Base-by-base conservation (phyloP, 257 asterid species). In the Lycium ferocissimum region DNA sequence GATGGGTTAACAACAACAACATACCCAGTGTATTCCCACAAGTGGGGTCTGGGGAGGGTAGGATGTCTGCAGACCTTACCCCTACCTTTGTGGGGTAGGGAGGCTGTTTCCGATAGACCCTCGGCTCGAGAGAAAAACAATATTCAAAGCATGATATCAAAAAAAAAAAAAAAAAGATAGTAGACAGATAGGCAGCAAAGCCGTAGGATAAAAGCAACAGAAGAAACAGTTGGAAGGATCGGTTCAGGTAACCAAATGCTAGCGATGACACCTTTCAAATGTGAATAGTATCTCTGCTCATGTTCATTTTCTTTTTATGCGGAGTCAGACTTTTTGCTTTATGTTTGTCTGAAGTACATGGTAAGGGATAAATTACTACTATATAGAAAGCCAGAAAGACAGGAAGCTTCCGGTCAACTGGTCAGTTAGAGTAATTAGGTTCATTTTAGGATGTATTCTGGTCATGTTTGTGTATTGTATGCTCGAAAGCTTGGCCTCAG, bases 211-310 rank as follows among this genome's bases (percentile, higher is more conserved):
- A 26, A 26, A 26, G 33, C 33, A 26, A 26, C 33, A 26, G 33
- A 26, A 26, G 33, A 26, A 26, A 26, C 33, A 72, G 56, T 72
- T 72, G 80, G 56, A 72, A 72, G 45, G 4, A 45, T 72, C 38
- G 58, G 80, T 72, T 73, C 59, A 73, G n/a, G 80, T 73, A 58
- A 73, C 58, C 58, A 73, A 45, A 20, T 22, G 37, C 80, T 45
- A 73, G 20, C 2, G 37, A 49, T 72, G 80, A 18, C 38, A 45
- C 38, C 80, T 10, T 72, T 72, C n/a, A 58, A 10, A 73, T 11
- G 38, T 47, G 37, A 73, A 73, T 11, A 45, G 9, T n/a, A 73
- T 73, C 38, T 73, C 58, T 11, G n/a, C 38, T 45, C 54, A 45
- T 40, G 35, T 71, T 71, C 79, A 3, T 69, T 69, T 71, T 71